These are phyloP conservation scores for Solanum rostratum DNA, from an alignment of 257 asterid genomes.

Conservation along the genomic window DNA sequence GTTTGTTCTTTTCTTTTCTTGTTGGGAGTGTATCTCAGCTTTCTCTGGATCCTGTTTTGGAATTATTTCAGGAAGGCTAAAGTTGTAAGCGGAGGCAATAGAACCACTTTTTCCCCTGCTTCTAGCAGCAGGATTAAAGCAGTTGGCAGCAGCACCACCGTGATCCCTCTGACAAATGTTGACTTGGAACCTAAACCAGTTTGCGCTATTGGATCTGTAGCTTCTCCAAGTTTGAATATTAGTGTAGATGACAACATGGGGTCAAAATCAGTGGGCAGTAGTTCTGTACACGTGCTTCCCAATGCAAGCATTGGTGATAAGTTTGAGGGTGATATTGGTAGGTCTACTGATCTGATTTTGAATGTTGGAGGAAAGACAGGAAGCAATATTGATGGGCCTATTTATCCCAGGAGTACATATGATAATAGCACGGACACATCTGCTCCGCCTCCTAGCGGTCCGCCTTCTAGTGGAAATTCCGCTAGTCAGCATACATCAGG, in stretches of 20 bases:
- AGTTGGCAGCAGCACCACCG: constrained; percentile 17
- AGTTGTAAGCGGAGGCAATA: constrained; percentile 44
- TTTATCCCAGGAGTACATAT: constrained; percentile 13
- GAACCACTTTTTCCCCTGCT: constrained; percentile 18
- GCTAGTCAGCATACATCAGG: constrained; percentile 1
- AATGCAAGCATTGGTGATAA: constrained; percentile 24
- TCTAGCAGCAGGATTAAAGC: constrained; percentile 20
- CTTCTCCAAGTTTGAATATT: constrained; percentile 21
- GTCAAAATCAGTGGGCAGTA: constrained; percentile 7
- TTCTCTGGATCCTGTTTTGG: neutral
- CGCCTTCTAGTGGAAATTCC: constrained; percentile 30
- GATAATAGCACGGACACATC: constrained; percentile 7
- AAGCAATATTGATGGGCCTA: constrained; percentile 13
- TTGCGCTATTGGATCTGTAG: neutral
- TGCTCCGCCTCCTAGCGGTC: constrained; percentile 50
- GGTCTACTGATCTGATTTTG: constrained; percentile 15
- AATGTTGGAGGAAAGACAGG: constrained; percentile 15
- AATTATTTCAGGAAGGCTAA: constrained; percentile 59
- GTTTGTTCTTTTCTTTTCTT: neutral
- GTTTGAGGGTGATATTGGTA: constrained; percentile 13
- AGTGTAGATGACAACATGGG: neutral
- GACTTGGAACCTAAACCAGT: constrained; percentile 8
- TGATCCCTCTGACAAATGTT: constrained; percentile 6
- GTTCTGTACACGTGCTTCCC: constrained; percentile 7
- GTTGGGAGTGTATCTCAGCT: neutral